Evolutionary conservation across 768 basidiomycete genomes (phyloP).

Genomic region (Coprinellus micaceus): DNA sequence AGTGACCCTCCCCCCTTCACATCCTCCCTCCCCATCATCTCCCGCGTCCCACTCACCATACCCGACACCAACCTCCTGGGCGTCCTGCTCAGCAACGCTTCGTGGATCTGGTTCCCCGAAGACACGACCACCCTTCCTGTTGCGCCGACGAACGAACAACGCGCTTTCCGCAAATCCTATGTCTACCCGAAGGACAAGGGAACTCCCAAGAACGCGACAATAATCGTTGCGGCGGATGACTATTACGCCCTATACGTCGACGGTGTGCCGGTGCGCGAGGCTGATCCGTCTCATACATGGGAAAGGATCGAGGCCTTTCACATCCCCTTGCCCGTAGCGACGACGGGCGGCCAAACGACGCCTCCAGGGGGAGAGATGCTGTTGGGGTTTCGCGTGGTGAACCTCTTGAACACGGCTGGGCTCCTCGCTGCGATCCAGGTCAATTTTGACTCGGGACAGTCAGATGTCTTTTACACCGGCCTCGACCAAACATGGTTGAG

Average conservation of each 20-base stretch:
- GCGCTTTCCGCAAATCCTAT: background rate
- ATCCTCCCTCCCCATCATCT: background rate
- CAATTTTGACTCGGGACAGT: background rate
- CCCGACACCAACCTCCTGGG: background rate
- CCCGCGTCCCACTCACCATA: background rate
- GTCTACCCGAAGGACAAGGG: background rate
- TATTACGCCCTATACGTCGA: background rate
- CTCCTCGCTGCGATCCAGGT: background rate
- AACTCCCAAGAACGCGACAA: background rate
- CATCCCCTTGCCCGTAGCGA: background rate
- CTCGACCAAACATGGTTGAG: background rate
- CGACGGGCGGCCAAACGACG: no score
- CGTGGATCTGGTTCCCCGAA: background rate
- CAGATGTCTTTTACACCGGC: background rate
- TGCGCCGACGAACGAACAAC: background rate
- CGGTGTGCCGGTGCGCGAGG: background rate
- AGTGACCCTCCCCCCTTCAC: no score
- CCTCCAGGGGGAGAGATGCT: background rate
- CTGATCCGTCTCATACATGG: background rate
- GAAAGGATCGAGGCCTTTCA: background rate
- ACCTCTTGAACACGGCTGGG: background rate
- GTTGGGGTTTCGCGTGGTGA: background rate
- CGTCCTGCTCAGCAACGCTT: background rate
- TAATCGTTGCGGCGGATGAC: background rate
- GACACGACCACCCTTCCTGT: background rate